Base-by-base conservation (phyloP, 148 eudicot genomes). In the Silene conica region DNA sequence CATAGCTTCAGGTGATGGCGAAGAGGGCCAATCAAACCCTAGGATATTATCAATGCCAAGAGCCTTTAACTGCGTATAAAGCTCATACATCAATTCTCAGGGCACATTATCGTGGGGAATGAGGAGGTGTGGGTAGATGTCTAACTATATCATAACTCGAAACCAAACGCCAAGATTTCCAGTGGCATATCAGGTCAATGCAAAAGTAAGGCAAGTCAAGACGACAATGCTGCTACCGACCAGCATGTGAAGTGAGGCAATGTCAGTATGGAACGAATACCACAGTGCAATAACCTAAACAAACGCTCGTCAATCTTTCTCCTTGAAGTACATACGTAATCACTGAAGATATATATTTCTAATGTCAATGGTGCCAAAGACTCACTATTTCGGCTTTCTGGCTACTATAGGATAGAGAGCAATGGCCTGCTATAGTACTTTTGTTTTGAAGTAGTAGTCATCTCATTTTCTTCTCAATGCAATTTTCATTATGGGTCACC, bases 1-100 rank as follows among this genome's bases (percentile, higher is more conserved):
- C 92, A 96, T 82, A 77, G 99, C 87, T 83, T 96, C 99, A 55
- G 99, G 90, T n/a, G 97, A 90, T 12, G 99, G 97, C 64, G 99
- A 87, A 71, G 97, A 85, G 28, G 89, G 97, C 97, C 99, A 96
- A 78, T 89, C 96, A 79, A 96, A 96, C 73, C 97, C 96, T 79
- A 96, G 82, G 73, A 96, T 90, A 75, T 96, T 92, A 83, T 96
- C 99, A 71, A 96, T 92, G 34, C 99, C 99, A 75, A 96, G 81
- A 28, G 97, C 96, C 82, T 96, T 96, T 73, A 96, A 82, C 99
- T 96, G 89, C 73, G 73, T 78, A n/a, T 71, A 72, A 63, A 20
- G 13, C 8, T 8, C 63, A 31, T 50, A 14, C 41, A 67, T 18
- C 26, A 75, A 50, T 48, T 31, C 34, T 75, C 25, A 62, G 55